Evolutionary conservation across 345 rosid genomes (phyloP).

Genomic region (Bretschneidera sinensis): DNA sequence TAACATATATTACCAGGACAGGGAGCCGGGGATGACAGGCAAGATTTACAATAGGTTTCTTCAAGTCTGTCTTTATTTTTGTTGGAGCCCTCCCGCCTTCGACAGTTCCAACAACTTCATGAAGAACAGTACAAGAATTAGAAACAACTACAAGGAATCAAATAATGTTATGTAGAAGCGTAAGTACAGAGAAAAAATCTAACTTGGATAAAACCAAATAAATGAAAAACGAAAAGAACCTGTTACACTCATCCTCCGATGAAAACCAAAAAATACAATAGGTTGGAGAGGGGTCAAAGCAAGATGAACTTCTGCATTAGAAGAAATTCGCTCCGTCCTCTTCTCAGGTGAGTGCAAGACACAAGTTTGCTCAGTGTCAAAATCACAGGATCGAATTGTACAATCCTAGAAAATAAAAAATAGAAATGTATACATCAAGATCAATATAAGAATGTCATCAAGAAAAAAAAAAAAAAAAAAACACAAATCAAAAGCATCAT

Average conservation of each 20-base stretch:
- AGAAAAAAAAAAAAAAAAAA: background rate
- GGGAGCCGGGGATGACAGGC: constrained; percentile 99
- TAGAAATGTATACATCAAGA: too few relatives aligned
- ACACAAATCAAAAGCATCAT: background rate
- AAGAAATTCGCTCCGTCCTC: constrained; percentile 66
- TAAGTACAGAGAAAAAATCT: background rate
- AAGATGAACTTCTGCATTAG: constrained; percentile 84
- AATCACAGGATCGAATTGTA: constrained; percentile 89
- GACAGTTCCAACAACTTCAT: constrained; percentile 93
- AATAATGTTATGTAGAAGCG: background rate
- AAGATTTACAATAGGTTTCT: constrained; percentile 88
- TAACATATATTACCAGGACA: constrained; percentile 53
- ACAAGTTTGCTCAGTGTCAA: constrained; percentile 87
- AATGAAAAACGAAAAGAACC: constrained; percentile 33
- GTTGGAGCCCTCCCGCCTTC: constrained; percentile 96
- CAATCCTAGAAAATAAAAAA: constrained; percentile 65
- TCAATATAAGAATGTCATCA: too few relatives aligned
- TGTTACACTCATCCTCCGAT: constrained; percentile 89
- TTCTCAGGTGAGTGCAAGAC: constrained; percentile 96
- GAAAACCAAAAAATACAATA: constrained; percentile 95
- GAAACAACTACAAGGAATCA: constrained; percentile 8
- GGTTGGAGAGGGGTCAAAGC: constrained; percentile 96
- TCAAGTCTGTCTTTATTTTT: constrained; percentile 91
- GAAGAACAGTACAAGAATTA: constrained; percentile 13
- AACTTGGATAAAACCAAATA: background rate